Base-by-base conservation (phyloP, 192 early-diverging fungal species). In the Backusella australiensis region DNA sequence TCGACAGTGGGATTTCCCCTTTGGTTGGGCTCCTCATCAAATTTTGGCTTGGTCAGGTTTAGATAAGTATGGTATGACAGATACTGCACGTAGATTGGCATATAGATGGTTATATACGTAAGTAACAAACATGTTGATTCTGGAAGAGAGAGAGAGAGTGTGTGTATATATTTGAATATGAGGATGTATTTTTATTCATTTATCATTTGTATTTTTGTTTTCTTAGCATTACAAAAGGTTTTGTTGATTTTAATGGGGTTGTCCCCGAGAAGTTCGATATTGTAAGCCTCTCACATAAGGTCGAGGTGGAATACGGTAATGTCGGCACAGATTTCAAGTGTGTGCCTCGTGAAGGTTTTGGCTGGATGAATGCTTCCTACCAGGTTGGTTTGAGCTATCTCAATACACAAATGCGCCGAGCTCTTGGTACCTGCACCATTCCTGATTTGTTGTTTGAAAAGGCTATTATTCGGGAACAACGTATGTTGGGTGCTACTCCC, bases 11-110 rank as follows among this genome's bases (percentile, higher is more conserved):
- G 97, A 97, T 79, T 95, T 88, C 63, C 93, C 91, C 3, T 93
- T 91, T 66, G 94, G 97, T n/a, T 98, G 97, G 97, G 96, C 96
- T 32, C 97, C 97, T 59, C 97, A 99, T 84, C 97, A 99, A 84
- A 99, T 99, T 29, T 88, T 99, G 75, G 92, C 95, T 6, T 99
- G 97, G 97, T 87, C 90, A 75, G 96, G 93, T 6, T 85, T 98
- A 63, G 88, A 88, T 70, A 88, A 90, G 73, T 99, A 99, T 80
- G 93, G 91, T 7, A 93, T 86, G 73, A 77, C 78, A 53, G 89
- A 86, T 6, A 92, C 93, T 17, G 91, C 94, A 1, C 87, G 87
- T 5, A 85, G 95, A 39, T 83, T 93, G 14, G 93, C 93, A 4
- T 99, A 99, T 86, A 92, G 96, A 23, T 99, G 97, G 97, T 84